These are phyloP conservation scores for Nemania serpens DNA, from an alignment of 2,329 filamentous ascomycete species.

Conservation along the genomic window DNA sequence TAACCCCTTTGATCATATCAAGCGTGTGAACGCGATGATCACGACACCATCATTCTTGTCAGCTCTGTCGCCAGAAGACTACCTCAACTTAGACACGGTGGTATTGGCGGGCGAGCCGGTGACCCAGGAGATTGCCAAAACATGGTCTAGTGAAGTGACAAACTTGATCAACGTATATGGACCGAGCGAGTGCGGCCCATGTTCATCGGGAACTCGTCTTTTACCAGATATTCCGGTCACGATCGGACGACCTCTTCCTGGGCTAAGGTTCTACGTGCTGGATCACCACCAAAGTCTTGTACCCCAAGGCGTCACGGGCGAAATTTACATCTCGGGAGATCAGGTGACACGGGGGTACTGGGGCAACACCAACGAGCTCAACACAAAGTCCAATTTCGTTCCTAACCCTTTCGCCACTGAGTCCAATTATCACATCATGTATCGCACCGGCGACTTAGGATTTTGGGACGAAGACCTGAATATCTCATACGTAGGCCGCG, in stretches of 20 bases:
- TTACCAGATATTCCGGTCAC: too few relatives aligned
- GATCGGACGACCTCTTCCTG: constrained; percentile 43
- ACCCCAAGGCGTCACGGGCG: constrained; percentile 45
- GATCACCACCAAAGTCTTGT: constrained; percentile 34
- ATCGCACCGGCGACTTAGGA: constrained; percentile 11
- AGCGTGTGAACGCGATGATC: too few relatives aligned
- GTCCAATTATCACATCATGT: constrained; percentile 7
- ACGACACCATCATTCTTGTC: too few relatives aligned
- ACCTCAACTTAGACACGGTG: too few relatives aligned
- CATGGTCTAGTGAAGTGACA: too few relatives aligned
- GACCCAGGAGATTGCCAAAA: too few relatives aligned
- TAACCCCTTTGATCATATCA: too few relatives aligned
- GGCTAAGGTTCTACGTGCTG: constrained; percentile 47
- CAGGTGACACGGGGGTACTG: constrained; percentile 51
- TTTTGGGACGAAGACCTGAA: constrained; percentile 5
- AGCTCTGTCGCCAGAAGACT: too few relatives aligned
- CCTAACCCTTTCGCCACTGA: not conserved
- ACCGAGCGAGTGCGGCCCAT: too few relatives aligned
- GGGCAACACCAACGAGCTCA: constrained; percentile 25
- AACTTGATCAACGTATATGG: too few relatives aligned
- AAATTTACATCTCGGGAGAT: constrained; percentile 49
- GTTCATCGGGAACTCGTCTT: too few relatives aligned
- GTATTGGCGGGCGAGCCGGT: too few relatives aligned
- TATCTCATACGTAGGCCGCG: not conserved
- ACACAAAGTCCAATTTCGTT: constrained; percentile 1